Evolutionary conservation across 495 filamentous ascomycete genomes (phyloP).

Genomic region (Thermothielavioides terrestris): DNA sequence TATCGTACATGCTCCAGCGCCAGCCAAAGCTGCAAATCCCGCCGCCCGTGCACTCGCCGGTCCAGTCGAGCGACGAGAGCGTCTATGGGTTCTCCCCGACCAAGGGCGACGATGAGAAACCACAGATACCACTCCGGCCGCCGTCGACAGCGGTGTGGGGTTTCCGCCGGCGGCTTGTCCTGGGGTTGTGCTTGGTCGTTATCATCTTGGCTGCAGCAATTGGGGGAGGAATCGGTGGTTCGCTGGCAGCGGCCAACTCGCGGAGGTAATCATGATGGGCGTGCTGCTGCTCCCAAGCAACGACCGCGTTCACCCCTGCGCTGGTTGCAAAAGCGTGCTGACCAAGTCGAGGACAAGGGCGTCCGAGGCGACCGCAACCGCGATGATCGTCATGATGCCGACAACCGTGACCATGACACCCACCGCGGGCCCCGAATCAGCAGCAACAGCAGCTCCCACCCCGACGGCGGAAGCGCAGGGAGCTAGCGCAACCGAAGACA

Average conservation of each 20-base stretch:
- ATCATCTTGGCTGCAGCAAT: constrained; percentile 1
- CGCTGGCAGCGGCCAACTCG: constrained; percentile 8
- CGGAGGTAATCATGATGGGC: neutral
- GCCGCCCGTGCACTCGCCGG: neutral
- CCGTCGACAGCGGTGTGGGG: constrained; percentile 3
- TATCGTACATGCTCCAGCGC: constrained; percentile 7
- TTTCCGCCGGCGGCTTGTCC: neutral
- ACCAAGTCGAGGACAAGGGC: neutral
- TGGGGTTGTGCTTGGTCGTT: neutral
- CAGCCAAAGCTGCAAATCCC: constrained; percentile 1
- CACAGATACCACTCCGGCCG: neutral
- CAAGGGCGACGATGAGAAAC: neutral
- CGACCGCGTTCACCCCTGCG: no score
- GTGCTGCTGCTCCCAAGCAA: no score
- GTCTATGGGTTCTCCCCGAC: constrained; percentile 3
- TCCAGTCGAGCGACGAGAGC: neutral
- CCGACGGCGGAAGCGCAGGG: neutral
- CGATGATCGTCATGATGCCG: constrained; percentile 1
- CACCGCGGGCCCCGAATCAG: neutral
- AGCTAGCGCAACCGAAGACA: neutral
- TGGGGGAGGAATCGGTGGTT: constrained; percentile 10
- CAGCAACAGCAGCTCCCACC: neutral
- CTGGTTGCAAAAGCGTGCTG: neutral
- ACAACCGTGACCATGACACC: neutral
- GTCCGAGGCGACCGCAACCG: neutral